Evolutionary conservation across 192 early-diverging fungal species (phyloP).

Genomic region (Linnemannia zychae): DNA sequence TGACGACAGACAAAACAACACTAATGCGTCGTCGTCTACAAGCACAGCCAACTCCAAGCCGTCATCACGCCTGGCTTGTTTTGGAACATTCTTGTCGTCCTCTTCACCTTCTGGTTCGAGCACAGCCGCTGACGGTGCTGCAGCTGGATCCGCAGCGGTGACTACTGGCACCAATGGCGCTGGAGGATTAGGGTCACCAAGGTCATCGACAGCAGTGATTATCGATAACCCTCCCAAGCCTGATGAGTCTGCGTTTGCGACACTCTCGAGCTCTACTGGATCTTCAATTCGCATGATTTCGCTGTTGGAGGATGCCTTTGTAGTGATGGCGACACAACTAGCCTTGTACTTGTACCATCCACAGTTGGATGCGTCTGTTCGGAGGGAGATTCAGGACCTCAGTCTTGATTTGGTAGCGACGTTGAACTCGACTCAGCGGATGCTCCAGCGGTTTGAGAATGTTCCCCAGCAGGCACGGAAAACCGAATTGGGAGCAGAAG

Average conservation of each 20-base stretch:
- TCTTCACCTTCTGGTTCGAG: background rate
- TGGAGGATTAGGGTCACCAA: background rate
- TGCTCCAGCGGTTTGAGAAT: conserved; percentile 54
- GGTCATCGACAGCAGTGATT: background rate
- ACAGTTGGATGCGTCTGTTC: conserved; percentile 26
- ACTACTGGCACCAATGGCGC: background rate
- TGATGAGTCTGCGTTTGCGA: conserved; percentile 46
- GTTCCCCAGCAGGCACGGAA: conserved; percentile 30
- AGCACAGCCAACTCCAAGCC: conserved; percentile 24
- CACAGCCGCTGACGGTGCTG: background rate
- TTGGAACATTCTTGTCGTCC: conserved; percentile 36
- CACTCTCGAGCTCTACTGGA: conserved; percentile 44
- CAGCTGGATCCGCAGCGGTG: background rate
- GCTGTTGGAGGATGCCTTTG: conserved; percentile 46
- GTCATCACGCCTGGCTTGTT: conserved; percentile 32
- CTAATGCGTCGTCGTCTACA: conserved; percentile 10
- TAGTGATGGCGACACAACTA: conserved; percentile 50
- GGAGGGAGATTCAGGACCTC: conserved; percentile 48
- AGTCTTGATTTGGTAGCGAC: conserved; percentile 43
- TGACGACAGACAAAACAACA: conserved; percentile 33
- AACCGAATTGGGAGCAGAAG: conserved; percentile 29
- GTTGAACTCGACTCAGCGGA: conserved; percentile 33
- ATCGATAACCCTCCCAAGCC: background rate
- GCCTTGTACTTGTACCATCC: conserved; percentile 51
- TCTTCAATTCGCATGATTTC: conserved; percentile 51